Conservation (phyloP, 805 yeast species). For the Wickerhamomyces bisporus region DNA sequence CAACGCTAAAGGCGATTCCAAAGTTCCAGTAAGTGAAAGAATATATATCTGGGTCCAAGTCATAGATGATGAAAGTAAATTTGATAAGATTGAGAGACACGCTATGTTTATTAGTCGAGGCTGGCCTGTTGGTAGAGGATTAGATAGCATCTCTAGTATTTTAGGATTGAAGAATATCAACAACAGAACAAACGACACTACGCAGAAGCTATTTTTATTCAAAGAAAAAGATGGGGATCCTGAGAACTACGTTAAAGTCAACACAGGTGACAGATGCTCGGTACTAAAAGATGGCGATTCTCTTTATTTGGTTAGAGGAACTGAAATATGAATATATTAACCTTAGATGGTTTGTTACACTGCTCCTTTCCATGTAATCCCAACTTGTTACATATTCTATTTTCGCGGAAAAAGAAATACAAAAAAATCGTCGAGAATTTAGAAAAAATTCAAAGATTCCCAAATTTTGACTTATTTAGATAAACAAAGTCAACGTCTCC, state of each 20-base stretch:
- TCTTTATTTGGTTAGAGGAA: conserved; percentile 22
- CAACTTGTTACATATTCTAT: no score
- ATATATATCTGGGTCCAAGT: conserved; percentile 22
- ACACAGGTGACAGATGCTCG: conserved; percentile 17
- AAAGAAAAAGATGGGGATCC: conserved; percentile 8
- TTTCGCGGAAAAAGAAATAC: background rate
- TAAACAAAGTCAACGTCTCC: no score
- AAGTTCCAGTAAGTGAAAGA: conserved; percentile 15
- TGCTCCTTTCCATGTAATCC: background rate
- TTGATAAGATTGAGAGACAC: conserved; percentile 15
- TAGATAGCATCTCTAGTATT: conserved; percentile 18
- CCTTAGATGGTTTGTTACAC: background rate
- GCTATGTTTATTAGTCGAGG: conserved; percentile 19
- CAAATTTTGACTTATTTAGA: no score
- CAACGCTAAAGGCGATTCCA: conserved; percentile 21
- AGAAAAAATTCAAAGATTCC: no score
- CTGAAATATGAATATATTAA: conserved; percentile 2
- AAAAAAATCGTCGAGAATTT: no score
- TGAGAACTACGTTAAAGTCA: conserved; percentile 13
- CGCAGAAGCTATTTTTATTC: conserved; percentile 17
- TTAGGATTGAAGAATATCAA: conserved; percentile 20
- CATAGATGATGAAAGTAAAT: conserved; percentile 19
- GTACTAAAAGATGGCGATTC: conserved; percentile 15
- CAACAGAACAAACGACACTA: conserved; percentile 18
- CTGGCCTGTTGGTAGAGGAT: conserved; percentile 25